A percentile compares a stretch with the other conserved stretches of the same genome.
These are phyloP conservation scores for Arctium minus DNA, from an alignment of 129 eudicot species.

Conservation along the genomic window DNA sequence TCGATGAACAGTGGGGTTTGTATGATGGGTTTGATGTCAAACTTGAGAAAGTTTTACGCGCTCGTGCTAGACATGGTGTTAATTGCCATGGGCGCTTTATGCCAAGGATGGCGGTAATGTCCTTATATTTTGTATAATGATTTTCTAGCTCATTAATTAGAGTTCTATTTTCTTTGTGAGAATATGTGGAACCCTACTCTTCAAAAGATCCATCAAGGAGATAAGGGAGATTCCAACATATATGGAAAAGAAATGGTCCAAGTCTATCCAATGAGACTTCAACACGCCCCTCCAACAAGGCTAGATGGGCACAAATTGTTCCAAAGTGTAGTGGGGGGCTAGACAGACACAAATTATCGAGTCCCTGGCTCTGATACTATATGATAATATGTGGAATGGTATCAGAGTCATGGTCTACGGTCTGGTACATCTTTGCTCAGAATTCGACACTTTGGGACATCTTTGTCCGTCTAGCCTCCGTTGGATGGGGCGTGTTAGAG, in stretches of 20 bases:
- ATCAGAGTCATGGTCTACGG: not conserved
- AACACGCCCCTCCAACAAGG: not conserved
- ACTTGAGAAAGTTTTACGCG: conserved; percentile 84
- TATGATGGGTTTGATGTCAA: conserved; percentile 94
- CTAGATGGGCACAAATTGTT: not conserved
- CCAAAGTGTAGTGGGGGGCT: not conserved
- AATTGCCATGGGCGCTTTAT: conserved; percentile 87
- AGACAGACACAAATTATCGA: not conserved
- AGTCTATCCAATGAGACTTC: not conserved
- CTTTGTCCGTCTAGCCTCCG: not conserved
- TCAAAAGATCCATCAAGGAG: not conserved
- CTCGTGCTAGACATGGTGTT: conserved; percentile 73
- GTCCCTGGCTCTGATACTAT: too few species aligned
- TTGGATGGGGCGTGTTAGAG: not conserved
- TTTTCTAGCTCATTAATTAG: not conserved
- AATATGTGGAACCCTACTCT: not conserved
- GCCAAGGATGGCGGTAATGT: conserved; percentile 94
- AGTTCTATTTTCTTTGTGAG: not conserved
- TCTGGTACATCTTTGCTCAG: not conserved
- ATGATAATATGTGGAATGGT: too few species aligned
- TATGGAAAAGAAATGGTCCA: not conserved
- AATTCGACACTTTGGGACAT: not conserved
- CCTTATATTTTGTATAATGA: conserved; percentile 4
- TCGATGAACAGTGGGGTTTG: conserved; percentile 92
- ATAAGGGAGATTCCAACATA: not conserved